Evolutionary conservation across 2,329 filamentous ascomycete species (phyloP), one percentile per base, ranked within the genome.

Genomic region (Sclerotinia sclerotiorum): DNA sequence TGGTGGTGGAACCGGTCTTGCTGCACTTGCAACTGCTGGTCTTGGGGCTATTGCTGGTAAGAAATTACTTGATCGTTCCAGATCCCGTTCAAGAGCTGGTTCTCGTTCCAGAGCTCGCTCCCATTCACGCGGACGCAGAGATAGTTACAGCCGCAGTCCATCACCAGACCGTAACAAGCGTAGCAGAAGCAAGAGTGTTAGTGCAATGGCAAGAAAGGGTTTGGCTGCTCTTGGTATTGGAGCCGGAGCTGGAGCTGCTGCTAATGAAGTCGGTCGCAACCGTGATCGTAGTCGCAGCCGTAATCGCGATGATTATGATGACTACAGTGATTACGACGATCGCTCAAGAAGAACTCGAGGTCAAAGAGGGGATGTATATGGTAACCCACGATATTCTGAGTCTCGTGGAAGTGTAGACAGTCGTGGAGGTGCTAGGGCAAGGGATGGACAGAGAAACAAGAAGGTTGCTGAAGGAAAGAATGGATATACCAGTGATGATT

Each of bases 131-230:
- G 68, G 74, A 67, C 75, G 74, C 51, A 73, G 72, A 72, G 70
- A 73, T 52, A 75, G 73, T 65, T 74, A 78, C 61, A 77, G 76
- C 58, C 72, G 75, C 61, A 77, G 75, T 58, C 73, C 74, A 62
- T 73, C 69, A 63, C 69, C 72, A 54, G 70, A 69, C 49, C 71
- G 70, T 52, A 81, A 84, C 44, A 83, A 66, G 70, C 82, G 84
- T 61, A 85, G 85, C 79, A 84, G 87, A 71, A 89, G 87, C 80
- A 86, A 87, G 70, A 89, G 87, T 76, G 83, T 89, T n/a, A 86
- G 88, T 11, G 87, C 89, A 75, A 81, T 81, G 65, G 85, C 87
- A 27, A 85, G 87, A 68, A 86, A 86, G 70, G 82, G 86, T 66
- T 80, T 90, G 49, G 86, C 87, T 72, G 88, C 85, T 76, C 80